Evolutionary conservation across 2,329 filamentous ascomycete species (phyloP), one percentile per base, ranked within the genome.

Genomic region (Ophidiomyces ophidiicola): DNA sequence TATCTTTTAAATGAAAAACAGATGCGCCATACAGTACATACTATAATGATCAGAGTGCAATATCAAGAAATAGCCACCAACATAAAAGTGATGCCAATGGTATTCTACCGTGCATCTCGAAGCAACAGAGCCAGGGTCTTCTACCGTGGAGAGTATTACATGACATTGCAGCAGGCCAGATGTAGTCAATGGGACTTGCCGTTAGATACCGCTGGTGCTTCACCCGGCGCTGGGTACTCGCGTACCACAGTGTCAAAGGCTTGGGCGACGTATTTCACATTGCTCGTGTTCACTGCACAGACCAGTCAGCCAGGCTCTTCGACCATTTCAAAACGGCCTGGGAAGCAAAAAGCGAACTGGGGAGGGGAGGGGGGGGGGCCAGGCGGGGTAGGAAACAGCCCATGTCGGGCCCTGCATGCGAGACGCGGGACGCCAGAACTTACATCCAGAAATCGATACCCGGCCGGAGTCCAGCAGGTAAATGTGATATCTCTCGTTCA

Each of bases 391-490:
- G 37, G 23, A 10, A 20, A 21, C n/a, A 25, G 23, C 18, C 12
- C 19, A 41, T 12, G 4, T 8, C 12, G 19, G 6, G 25, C 18
- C 19, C 21, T 11, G 28, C 26, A 23, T 8, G 28, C 7, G n/a
- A 17, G 11, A 19, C n/a, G 10, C 7, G 12, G 26, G 19, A 21
- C 18, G 2, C 36, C 19, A 40, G 12, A 38, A 44, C 50, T 47
- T 46, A 51, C 50, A 38, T 39, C 48, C 50, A 23, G 43, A 43
- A 18, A 55, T 53, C 12, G 45, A 49, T n/a, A 50, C 46, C 21
- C 53, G 43, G 17, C 53, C 53, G 1, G 46, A 51, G 14, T 45
- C 42, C 12, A 52, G 45, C 37, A 54, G 42, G 31, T 55, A 54
- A 19, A 55, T 46, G 42, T 55, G 53, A 17, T 47, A 47, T 20